phyloP scores from a whole-genome alignment of 768 basidiomycete species.

The Podaxis carcinomalis region DNA sequence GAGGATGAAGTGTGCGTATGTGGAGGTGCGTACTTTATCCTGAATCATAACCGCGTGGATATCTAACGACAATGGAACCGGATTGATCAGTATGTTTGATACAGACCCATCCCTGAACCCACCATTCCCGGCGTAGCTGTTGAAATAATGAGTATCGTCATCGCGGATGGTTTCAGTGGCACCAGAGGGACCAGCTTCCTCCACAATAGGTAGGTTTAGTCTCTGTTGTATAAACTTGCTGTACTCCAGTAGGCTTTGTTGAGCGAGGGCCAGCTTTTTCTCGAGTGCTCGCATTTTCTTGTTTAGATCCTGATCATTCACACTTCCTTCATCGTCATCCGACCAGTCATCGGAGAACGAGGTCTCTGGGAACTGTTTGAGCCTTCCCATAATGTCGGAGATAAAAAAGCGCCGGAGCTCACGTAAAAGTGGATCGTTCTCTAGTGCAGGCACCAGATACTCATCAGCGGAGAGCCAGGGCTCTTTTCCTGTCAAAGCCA shows the following conservation, averaged over 20 bases:
- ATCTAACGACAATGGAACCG: conserved; percentile 41
- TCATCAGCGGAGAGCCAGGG: conserved; percentile 68
- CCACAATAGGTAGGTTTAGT: conserved; percentile 41
- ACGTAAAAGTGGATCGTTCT: conserved; percentile 91
- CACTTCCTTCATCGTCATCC: conserved; percentile 65
- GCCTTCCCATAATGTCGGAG: background rate
- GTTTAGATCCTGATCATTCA: conserved; percentile 24
- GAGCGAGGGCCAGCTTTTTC: conserved; percentile 53
- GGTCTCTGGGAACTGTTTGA: conserved; percentile 40
- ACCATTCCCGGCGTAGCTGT: conserved; percentile 89
- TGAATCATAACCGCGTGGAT: conserved; percentile 97
- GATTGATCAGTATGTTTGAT: background rate
- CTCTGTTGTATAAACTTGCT: conserved; percentile 50
- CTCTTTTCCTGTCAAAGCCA: conserved; percentile 52
- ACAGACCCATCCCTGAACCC: conserved; percentile 11
- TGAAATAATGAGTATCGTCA: conserved; percentile 93
- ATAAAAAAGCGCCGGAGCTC: conserved; percentile 24
- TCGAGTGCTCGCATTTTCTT: conserved; percentile 57
- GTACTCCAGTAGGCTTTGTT: conserved; percentile 61
- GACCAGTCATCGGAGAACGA: conserved; percentile 65
- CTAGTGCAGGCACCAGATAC: conserved; percentile 76
- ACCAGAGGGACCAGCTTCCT: conserved; percentile 32
- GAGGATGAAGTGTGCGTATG: conserved; percentile 90
- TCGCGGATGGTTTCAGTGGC: conserved; percentile 46
- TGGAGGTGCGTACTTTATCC: conserved; percentile 89